These are phyloP conservation scores for Pestalotiopsis sp. DNA, from an alignment of 2,329 filamentous ascomycete species.

Conservation along the genomic window DNA sequence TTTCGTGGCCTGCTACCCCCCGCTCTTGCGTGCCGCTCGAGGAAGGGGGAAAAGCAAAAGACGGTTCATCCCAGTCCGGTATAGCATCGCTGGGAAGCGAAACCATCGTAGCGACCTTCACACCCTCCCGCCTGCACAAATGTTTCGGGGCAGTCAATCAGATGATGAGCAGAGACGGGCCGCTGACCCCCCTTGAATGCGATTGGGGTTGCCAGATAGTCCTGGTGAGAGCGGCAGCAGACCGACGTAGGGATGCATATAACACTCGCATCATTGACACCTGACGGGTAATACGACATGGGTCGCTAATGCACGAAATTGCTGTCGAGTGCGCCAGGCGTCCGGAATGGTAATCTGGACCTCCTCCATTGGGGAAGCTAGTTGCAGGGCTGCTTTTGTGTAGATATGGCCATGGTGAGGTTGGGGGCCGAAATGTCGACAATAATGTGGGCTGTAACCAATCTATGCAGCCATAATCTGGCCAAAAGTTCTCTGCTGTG, in stretches of 20 bases:
- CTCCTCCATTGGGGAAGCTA: background rate
- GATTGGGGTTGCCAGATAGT: background rate
- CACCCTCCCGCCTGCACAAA: slow-evolving; percentile 3
- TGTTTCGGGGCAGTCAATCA: slow-evolving; percentile 1
- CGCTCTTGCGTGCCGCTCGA: background rate
- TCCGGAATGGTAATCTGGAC: background rate
- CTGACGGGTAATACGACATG: slow-evolving; percentile 5
- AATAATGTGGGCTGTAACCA: background rate
- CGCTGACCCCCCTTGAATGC: background rate
- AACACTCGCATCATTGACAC: slow-evolving; percentile 2
- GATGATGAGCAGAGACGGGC: background rate
- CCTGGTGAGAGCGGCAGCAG: background rate
- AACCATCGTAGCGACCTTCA: background rate
- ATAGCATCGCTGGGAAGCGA: background rate
- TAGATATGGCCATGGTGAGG: background rate
- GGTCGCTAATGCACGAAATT: slow-evolving; percentile 1
- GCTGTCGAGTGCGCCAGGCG: background rate
- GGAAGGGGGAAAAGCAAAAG: background rate
- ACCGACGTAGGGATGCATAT: background rate
- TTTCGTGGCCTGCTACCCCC: background rate
- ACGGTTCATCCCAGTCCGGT: background rate
- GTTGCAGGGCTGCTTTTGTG: background rate
- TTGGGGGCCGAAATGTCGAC: background rate
- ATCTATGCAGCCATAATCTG: background rate
- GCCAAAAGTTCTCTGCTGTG: slow-evolving; percentile 1